Base-by-base conservation (phyloP, 495 filamentous ascomycete species). In the Aspergillus haitiensis region DNA sequence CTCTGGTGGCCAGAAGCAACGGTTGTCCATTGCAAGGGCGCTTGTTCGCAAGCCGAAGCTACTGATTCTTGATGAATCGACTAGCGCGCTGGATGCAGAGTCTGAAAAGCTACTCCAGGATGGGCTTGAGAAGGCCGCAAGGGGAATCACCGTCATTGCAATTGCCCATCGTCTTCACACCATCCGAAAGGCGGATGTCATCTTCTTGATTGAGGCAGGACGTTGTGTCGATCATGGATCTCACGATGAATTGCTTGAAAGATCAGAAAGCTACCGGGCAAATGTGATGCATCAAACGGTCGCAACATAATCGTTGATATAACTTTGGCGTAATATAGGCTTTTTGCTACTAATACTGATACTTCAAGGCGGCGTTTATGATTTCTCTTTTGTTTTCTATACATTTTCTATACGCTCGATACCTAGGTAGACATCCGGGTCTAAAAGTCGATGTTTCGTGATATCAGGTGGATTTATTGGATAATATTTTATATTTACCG, bases 141-240 rank as follows among this genome's bases (percentile, higher is more conserved):
- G 84, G 59, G 90, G 88, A 11, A 88, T 92, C 33, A 94, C 87
- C 0, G 88, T 88, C 42, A 78, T 93, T 42, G 88, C 84, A 5
- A 86, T 93, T 52, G 90, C 90, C n/a, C 91, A 96, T 73, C 77
- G 90, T 3, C 70, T 94, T 47, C 78, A 80, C 18, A 93, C 89
- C n/a, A 87, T 94, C 21, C 78, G 82, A 31, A 86, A 86, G 63
- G 89, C 90, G 1, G 87, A 93, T 71, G 71, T 80, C 9, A 96
- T 94, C 48, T 86, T 91, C 61, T 82, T 91, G 64, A 82, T 96
- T 59, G 86, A 91, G 59, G 80, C 76, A 6, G 90, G 89, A 0
- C 68, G 65, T 39, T 81, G 88, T 58, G 79, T 88, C 49, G 89
- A 92, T 61, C 67, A 70, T 39, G 90, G 91, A 5, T 84, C 82